Base-by-base conservation (phyloP, 805 yeast genomes). In the Candida sonorensis region DNA sequence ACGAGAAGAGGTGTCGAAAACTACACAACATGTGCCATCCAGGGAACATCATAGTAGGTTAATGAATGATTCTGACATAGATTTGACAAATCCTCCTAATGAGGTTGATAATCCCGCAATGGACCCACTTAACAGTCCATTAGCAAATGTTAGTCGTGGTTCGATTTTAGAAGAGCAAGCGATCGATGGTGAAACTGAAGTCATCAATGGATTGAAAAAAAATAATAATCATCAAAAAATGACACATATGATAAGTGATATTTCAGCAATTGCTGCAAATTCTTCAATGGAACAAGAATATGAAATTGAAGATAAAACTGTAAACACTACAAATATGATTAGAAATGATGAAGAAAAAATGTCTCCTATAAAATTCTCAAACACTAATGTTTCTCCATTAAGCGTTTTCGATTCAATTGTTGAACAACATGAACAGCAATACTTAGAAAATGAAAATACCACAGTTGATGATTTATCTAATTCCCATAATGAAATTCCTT, bases 131-230 rank as follows among this genome's bases (percentile, higher is more conserved):
- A 47, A 52, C 20, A 52, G 58, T 27, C 61, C 61, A 2, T 37
- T 55, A 29, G 59, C 58, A 2, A 51, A 53, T 29, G 50, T 54
- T 14, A 53, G 58, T 32, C 50, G 47, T 15, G 51, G 53, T 6
- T 38, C 38, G 12, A 31, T 48, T n/a, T 13, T 44, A 2, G 52
- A 42, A 23, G 51, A 50, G 24, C 33, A 36, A 18, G 35, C 38
- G 30, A 49, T 44, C 10, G 51, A 46, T 17, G 55, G 48, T 8
- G 54, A 51, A 30, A 45, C 51, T 10, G 55, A 46, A 33, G 47
- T 48, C 21, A 40, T 48, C 23, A 38, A 34, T 18, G 48, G 50
- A 7, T 37, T 46, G 17, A 39, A 31, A 11, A 32, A 38, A 7
- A 27, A 27, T n/a, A n/a, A n/a, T n/a, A n/a, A n/a, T n/a, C n/a